Evolutionary conservation across 2,329 filamentous ascomycete genomes (phyloP), one percentile per base, ranked within the genome.

Genomic region (Aquanectria penicillioides): DNA sequence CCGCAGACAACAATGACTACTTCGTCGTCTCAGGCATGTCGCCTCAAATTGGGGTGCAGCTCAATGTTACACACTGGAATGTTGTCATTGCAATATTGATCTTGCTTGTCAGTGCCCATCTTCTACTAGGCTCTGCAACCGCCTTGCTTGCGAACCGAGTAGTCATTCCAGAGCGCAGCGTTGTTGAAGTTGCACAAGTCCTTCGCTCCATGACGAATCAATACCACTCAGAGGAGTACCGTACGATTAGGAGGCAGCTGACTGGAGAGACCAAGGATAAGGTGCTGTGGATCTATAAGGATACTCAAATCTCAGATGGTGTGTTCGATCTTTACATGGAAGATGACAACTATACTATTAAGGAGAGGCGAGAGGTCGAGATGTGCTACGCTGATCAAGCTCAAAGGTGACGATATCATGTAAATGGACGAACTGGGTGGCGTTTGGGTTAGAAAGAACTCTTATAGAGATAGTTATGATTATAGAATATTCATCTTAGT

Each of bases 21-120:
- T 17, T 77, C 13, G 29, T 59, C 3, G 59, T 70, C 1, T 52
- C 59, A 0, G 77, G 76, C 3, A 52, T 67, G 18, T 61, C 68
- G 41, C 77, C 77, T 1, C 57, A 70, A 43, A 69, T 69, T 29
- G 75, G 73, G 1, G 69, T 73, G 33, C 57, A 59, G 17, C 61
- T 78, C 6, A 68, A 74, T 1, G 71, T 78, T 17, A 68, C 64
- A 2, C 63, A 72, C 15, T 77, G 75, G 76, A 7, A 29, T 4
- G 34, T 25, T 12, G 29, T 50, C 9, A 29, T 29, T n/a, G 6
- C 37, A 2, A 50, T 50, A 8, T 15, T 44, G 6, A 23, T 41
- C 7, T n/a, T 48, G 1, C 7, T 57, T 0, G 22, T 34, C 8
- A 7, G 23, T 6, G 4, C 44, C 4, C 44, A 57, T 4, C 44